A percentile compares a stretch with the other conserved stretches of the same genome.
phyloP scores from a whole-genome alignment of 352 stramenopile genomes.

The Globisporangium alternatum region DNA sequence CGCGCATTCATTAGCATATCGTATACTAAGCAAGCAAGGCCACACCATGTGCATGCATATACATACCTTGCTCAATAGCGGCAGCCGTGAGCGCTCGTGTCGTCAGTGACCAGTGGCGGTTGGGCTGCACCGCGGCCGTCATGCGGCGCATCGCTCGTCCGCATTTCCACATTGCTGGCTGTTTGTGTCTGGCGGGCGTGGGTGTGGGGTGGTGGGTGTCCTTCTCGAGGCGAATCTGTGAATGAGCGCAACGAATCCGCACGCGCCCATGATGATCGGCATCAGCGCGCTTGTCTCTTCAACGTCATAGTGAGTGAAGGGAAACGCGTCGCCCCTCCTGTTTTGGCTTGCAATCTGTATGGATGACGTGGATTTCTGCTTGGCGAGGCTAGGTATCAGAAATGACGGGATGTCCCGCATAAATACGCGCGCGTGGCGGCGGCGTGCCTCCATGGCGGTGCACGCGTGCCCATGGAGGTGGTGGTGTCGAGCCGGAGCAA shows the following conservation, averaged over 20 bases:
- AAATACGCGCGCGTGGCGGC: slow-evolving; percentile 11
- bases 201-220: slow-evolving; percentile 8
- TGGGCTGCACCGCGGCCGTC: slow-evolving; percentile 9
- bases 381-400: neutral
- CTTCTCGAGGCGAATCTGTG: slow-evolving; percentile 9
- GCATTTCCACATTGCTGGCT: slow-evolving; percentile 12
- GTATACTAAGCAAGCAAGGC: neutral
- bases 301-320: slow-evolving; percentile 2
- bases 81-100: slow-evolving; percentile 30
- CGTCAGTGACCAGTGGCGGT: slow-evolving; percentile 9
- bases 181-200: neutral
- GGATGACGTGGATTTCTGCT: neutral
- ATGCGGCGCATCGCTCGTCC: slow-evolving; percentile 20
- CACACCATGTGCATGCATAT: neutral
- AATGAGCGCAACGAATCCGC: slow-evolving; percentile 4
- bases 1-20: neutral
- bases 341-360: neutral
- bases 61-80: slow-evolving; percentile 29
- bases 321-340: slow-evolving; percentile 14
- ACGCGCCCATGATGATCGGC: neutral
- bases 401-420: neutral
- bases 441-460: neutral
- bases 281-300: slow-evolving; percentile 2
- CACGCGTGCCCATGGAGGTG: neutral
- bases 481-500: neutral